phyloP scores from a whole-genome alignment of 805 yeast species.

The Sugiyamaella qingdaonensis region DNA sequence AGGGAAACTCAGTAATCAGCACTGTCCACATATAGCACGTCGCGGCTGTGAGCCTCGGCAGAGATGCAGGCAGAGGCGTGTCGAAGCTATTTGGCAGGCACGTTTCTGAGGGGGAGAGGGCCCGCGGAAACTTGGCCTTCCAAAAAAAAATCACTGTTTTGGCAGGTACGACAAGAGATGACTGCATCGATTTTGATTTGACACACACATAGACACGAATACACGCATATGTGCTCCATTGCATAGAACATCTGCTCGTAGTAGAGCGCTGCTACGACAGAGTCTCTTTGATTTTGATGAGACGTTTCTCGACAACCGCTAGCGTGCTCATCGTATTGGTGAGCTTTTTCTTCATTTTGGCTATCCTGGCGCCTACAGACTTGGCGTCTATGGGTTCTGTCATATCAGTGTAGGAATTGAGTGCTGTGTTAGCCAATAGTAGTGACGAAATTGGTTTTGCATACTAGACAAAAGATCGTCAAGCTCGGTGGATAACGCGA shows the following conservation, averaged over 20 bases:
- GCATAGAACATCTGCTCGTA: background rate
- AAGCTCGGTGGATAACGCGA: constrained; percentile 18
- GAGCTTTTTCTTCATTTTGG: constrained; percentile 14
- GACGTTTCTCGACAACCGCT: constrained; percentile 16
- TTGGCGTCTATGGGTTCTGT: constrained; percentile 13
- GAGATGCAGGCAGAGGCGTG: background rate
- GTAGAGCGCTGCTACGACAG: background rate
- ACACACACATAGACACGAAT: too few relatives aligned
- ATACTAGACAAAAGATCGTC: constrained; percentile 18
- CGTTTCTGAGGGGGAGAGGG: background rate
- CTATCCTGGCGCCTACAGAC: constrained; percentile 10
- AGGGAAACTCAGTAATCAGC: too few relatives aligned
- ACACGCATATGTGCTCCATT: too few relatives aligned
- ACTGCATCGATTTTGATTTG: too few relatives aligned
- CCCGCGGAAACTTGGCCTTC: too few relatives aligned
- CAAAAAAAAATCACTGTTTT: too few relatives aligned
- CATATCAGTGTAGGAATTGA: constrained; percentile 10
- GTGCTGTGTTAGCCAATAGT: constrained; percentile 7
- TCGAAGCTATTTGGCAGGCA: background rate
- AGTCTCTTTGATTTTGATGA: constrained; percentile 10
- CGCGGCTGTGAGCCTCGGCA: constrained; percentile 1
- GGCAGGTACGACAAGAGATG: too few relatives aligned
- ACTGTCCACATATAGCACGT: background rate
- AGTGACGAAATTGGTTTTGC: constrained; percentile 2
- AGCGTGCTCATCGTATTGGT: constrained; percentile 14